These are phyloP conservation scores for Citeromyces nyonsensis DNA, from an alignment of 805 yeast genomes.

Conservation along the genomic window DNA sequence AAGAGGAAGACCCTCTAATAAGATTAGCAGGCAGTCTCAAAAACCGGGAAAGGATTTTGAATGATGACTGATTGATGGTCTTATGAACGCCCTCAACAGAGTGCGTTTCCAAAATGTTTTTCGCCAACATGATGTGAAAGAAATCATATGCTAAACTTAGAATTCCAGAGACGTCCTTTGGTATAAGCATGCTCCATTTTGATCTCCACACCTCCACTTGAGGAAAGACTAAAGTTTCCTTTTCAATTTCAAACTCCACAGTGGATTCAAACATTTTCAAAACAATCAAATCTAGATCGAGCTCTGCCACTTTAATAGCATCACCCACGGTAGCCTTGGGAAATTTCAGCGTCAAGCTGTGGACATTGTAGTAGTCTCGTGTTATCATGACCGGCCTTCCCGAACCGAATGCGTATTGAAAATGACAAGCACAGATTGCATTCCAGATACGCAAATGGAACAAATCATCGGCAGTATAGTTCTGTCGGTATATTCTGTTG, in stretches of 20 bases:
- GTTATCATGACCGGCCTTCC: constrained; percentile 28
- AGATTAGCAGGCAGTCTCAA: constrained; percentile 25
- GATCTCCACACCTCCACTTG: constrained; percentile 28
- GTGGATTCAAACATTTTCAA: neutral
- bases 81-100: constrained; percentile 8
- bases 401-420: constrained; percentile 31
- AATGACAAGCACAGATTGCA: constrained; percentile 32
- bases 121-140: constrained; percentile 22
- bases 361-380: constrained; percentile 20
- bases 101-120: neutral
- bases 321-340: constrained; percentile 39
- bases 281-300: constrained; percentile 19
- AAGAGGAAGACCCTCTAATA: constrained; percentile 39
- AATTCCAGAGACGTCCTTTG: constrained; percentile 31
- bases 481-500: constrained; percentile 14
- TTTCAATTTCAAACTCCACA: constrained; percentile 2
- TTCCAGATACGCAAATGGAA: constrained; percentile 40
- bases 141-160: constrained; percentile 31
- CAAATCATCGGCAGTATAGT: constrained; percentile 20
- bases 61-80: constrained; percentile 25
- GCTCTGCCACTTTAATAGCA: constrained; percentile 33
- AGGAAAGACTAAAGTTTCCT: constrained; percentile 9
- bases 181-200: constrained; percentile 26
- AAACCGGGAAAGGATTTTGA: constrained; percentile 26
- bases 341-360: constrained; percentile 25